Percentiles rank a stretch among this genome's conserved stretches.
These are phyloP conservation scores for Cicer arietinum DNA, from an alignment of 306 rosid genomes.

Conservation along the genomic window DNA sequence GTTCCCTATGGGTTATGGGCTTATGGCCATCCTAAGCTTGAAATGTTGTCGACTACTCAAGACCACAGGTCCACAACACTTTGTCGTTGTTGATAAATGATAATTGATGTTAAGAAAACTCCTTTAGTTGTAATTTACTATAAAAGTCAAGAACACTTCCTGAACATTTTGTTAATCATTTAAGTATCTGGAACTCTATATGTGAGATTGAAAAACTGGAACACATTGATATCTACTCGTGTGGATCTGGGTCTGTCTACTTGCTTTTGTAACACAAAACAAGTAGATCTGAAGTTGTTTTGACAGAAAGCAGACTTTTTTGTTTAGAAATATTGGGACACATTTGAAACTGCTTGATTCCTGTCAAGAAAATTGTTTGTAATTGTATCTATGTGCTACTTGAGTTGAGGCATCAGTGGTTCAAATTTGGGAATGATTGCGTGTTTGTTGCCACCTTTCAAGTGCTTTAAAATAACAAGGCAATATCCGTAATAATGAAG, in stretches of 20 bases:
- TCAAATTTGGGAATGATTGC: background rate
- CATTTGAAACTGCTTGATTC: background rate
- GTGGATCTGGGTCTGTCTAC: background rate
- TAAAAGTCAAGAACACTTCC: background rate
- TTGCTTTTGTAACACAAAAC: background rate
- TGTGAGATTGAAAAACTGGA: background rate
- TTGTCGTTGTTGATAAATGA: background rate
- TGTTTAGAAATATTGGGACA: background rate
- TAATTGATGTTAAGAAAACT: background rate
- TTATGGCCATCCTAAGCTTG: background rate
- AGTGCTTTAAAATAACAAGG: constrained; percentile 2
- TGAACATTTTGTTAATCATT: background rate
- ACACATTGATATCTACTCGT: background rate
- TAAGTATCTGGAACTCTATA: background rate
- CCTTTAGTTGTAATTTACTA: background rate
- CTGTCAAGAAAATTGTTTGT: background rate
- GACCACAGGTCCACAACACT: background rate
- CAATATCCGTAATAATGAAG: constrained; percentile 1
- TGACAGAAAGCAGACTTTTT: background rate
- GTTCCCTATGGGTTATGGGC: background rate
- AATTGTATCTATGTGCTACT: background rate
- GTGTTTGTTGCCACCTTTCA: background rate
- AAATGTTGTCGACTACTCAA: background rate
- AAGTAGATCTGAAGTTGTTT: background rate
- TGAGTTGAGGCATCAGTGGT: background rate